Conservation (phyloP, 2,329 filamentous ascomycete genomes). For the Penicillium palitans region DNA sequence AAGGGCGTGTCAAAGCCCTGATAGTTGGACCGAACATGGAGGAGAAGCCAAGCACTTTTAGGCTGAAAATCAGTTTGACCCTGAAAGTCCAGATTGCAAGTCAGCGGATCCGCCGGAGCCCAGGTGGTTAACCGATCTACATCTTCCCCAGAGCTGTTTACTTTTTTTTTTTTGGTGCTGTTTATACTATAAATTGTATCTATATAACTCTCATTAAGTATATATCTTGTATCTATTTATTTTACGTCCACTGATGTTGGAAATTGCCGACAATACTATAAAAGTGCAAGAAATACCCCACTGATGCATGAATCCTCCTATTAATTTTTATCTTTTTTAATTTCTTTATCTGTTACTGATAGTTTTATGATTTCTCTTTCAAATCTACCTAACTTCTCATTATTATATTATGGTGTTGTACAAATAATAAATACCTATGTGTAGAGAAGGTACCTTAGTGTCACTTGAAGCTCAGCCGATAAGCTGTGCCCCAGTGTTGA, state of each 20-base stretch:
- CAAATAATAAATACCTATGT: neutral
- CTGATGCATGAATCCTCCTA: too few relatives aligned
- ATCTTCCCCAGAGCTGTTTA: neutral
- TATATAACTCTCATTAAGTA: neutral
- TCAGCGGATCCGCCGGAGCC: slow-evolving; percentile 12
- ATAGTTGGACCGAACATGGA: slow-evolving; percentile 18
- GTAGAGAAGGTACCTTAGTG: neutral
- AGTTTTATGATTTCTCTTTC: neutral
- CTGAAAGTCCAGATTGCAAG: slow-evolving; percentile 8
- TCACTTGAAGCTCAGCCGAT: slow-evolving; percentile 9
- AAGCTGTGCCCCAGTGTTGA: slow-evolving; percentile 18
- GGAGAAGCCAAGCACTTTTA: slow-evolving; percentile 3
- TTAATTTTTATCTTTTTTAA: too few relatives aligned
- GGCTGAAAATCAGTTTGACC: slow-evolving; percentile 7
- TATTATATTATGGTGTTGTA: neutral
- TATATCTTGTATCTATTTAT: neutral
- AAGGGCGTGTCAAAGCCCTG: slow-evolving; percentile 27
- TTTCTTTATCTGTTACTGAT: neutral
- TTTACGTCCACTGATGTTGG: neutral
- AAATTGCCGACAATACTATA: neutral
- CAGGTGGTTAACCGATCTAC: slow-evolving; percentile 10
- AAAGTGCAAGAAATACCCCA: neutral
- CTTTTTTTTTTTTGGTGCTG: neutral
- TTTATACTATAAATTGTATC: neutral
- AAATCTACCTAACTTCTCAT: neutral